Evolutionary conservation across 371 early-diverging fungal genomes (phyloP).

Genomic region (Funneliformis caledonium): DNA sequence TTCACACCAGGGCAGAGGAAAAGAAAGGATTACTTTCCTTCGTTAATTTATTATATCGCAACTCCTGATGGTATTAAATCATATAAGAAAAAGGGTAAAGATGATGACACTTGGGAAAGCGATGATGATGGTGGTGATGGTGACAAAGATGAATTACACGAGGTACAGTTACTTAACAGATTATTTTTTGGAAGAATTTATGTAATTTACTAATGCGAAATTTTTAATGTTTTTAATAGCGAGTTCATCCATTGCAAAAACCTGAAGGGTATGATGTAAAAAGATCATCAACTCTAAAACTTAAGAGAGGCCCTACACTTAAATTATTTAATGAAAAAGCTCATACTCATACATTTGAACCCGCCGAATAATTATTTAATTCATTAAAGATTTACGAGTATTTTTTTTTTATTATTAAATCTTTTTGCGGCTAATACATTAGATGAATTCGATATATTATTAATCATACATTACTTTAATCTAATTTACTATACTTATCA

Average conservation of each 20-base stretch:
- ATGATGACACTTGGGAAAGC: neutral
- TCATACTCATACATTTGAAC: too few species aligned
- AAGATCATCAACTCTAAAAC: neutral
- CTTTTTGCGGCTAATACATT: too few species aligned
- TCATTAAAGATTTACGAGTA: too few species aligned
- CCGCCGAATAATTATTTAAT: too few species aligned
- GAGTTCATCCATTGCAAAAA: neutral
- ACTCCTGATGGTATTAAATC: constrained; percentile 3
- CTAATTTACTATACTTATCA: too few species aligned
- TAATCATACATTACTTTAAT: too few species aligned
- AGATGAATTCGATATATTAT: too few species aligned
- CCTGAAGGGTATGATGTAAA: neutral
- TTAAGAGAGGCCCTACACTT: neutral
- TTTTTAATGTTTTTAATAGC: neutral
- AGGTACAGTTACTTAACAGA: neutral
- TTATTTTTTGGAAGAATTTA: too few species aligned
- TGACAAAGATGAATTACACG: too few species aligned
- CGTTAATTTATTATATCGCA: constrained; percentile 24
- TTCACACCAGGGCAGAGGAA: constrained; percentile 12
- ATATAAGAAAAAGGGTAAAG: neutral
- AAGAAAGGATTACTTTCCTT: constrained; percentile 26
- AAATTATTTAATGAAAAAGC: neutral
- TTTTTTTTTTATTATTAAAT: too few species aligned
- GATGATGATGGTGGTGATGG: neutral
- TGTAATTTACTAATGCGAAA: neutral